phyloP scores from a whole-genome alignment of 2,329 filamentous ascomycete genomes.

The Cercospora sp. region DNA sequence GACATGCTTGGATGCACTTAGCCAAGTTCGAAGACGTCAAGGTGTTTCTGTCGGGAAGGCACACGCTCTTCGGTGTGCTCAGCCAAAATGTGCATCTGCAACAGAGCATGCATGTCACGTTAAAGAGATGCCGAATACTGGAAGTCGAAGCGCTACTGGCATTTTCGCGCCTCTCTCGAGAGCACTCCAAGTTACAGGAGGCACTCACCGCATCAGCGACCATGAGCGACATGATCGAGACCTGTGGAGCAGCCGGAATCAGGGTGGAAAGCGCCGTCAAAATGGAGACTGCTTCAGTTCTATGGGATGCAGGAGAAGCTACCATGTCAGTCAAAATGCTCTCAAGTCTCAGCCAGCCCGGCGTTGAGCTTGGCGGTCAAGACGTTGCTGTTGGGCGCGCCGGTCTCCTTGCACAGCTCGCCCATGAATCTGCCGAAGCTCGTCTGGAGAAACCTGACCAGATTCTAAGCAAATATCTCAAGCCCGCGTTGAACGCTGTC shows the following conservation, averaged over 20 bases:
- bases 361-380: constrained; percentile 64
- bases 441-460: constrained; percentile 86
- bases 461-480: constrained; percentile 83
- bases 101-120: constrained; percentile 60
- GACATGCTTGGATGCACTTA: constrained; percentile 69
- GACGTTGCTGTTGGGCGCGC: constrained; percentile 70
- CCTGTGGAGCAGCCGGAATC: constrained; percentile 70
- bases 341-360: constrained; percentile 63
- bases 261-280: constrained; percentile 74
- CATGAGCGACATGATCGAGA: constrained; percentile 71
- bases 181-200: constrained; percentile 80
- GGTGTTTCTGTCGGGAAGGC: constrained; percentile 76
- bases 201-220: constrained; percentile 82
- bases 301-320: constrained; percentile 94
- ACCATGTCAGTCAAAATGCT: constrained; percentile 86
- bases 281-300: constrained; percentile 80
- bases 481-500: constrained; percentile 79
- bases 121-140: constrained; percentile 64
- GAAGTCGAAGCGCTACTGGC: constrained; percentile 76
- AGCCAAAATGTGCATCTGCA: constrained; percentile 68
- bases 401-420: constrained; percentile 82
- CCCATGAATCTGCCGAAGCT: constrained; percentile 84
- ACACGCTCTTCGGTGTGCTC: constrained; percentile 78
- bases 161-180: constrained; percentile 72
- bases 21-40: constrained; percentile 74